Base-by-base conservation (phyloP, 805 yeast genomes). In the Cyberlindnera americana region DNA sequence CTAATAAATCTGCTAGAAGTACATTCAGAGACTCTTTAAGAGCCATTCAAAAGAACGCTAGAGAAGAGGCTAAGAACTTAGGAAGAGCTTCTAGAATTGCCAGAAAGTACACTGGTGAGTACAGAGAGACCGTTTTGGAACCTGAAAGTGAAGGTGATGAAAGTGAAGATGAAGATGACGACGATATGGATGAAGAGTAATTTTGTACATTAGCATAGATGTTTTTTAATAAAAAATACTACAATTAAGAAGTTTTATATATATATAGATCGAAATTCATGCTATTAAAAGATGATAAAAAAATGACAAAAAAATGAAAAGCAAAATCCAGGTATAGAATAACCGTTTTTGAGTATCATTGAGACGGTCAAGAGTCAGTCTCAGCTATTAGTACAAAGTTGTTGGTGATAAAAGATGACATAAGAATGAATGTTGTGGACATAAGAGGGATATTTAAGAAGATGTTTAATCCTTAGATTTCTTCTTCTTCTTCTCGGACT, bases 31-130 rank as follows among this genome's bases (percentile, higher is more conserved):
- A 66, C 10, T 82, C 81, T 43, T 67, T 86, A 57, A 66, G 60
- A 37, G 59, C 57, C 2, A 61, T 83, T 36, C 87, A 83, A 65
- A 53, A 47, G 11, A 54, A 54, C 31, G 91, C 91, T 15, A 72
- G 75, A 52, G 70, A 64, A 27, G 79, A 73, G 44, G 86, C 89
- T 18, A 57, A 60, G 40, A 58, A 58, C 19, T 54, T 64, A 3
- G 86, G 88, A 24, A 73, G 70, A 46, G 78, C 83, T 29, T 81
- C 89, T 6, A 77, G 93, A 71, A 72, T 84, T 46, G 81, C 89
- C 11, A 77, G 87, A 67, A 84, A 84, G 59, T 84, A 84, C 59
- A 66, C 64, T 43, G 72, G 64, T 42, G 66, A 64, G 23, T 64
- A 64, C 44, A 61, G 58, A 29, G 91, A 83, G 54, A 67, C 73